These are phyloP conservation scores for Bothriochloa decipiens DNA, from an alignment of 176 grass and related monocot species.

Conservation along the genomic window DNA sequence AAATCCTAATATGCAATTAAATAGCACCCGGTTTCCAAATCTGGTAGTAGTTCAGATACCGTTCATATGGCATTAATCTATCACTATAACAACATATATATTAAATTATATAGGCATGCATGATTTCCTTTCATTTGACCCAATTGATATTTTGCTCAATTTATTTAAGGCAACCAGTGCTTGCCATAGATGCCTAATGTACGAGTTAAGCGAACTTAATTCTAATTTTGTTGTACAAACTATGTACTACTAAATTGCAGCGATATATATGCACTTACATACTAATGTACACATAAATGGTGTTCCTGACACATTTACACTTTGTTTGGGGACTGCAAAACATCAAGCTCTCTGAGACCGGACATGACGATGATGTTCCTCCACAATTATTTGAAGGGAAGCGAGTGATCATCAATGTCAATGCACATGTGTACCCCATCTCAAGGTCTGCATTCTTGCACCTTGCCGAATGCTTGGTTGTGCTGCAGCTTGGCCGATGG, in stretches of 20 bases:
- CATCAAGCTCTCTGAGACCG: not conserved
- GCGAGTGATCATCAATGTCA: conserved; percentile 32
- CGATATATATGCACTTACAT: no score
- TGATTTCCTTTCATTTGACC: not conserved
- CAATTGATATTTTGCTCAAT: not conserved
- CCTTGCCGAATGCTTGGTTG: not conserved
- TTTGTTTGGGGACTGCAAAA: not conserved
- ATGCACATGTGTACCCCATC: conserved; percentile 44
- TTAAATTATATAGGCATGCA: not conserved
- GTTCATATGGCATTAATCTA: no score
- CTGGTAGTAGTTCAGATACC: no score
- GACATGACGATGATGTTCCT: no score
- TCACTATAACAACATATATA: no score
- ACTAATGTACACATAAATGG: no score
- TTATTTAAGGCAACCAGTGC: not conserved
- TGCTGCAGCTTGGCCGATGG: conserved; percentile 43
- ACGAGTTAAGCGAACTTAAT: not conserved
- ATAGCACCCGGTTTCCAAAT: no score
- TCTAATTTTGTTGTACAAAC: not conserved
- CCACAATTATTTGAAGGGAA: not conserved
- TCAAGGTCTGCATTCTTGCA: not conserved
- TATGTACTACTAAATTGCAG: no score
- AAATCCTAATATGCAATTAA: no score
- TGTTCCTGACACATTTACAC: not conserved
- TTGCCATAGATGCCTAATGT: no score